Base-by-base conservation (phyloP, 164 flowering plant species). In the Cinnamomum micranthum region DNA sequence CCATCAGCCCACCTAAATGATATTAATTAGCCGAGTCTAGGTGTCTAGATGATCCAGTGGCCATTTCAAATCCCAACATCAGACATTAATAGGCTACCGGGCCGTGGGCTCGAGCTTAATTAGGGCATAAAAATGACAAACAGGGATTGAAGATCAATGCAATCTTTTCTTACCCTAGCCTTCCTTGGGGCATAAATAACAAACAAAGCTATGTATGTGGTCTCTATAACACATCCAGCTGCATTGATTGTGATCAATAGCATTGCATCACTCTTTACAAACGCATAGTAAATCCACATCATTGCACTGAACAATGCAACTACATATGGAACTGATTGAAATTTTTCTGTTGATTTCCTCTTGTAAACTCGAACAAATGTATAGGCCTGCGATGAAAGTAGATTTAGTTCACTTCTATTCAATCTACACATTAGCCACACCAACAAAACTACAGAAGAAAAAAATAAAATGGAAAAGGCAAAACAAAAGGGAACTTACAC, bases 201-300 rank as follows among this genome's bases (percentile, higher is more conserved):
- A 83, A 25, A 85, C 60, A 80, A 65, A 75, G 69, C 63, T 27
- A 87, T 80, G 79, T 85, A 87, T 27, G 79, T 31, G 27, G 81
- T 73, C 75, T 87, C 86, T 2, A 85, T 79, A 68, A 86, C 71
- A 69, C 84, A 80, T 65, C 85, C 91, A 25, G 82, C 25, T 2
- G 85, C 62, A 80, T 89, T 89, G 62, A 87, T 82, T 66, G 89
- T 89, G 78, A 87, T 79, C 50, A 89, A 88, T 62, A 87, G 85
- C 62, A 70, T 70, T 11, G 80, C 82, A 68, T 78, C 74, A 0
- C 79, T 14, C 70, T 89, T 85, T 23, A 86, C 70, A 35, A 85
- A 73, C 47, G 88, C 92, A 55, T 89, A 89, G 83, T 85, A 85
- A 2, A 86, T 82, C 90, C 89, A 87, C 4, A 89, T 84, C 89